phyloP scores from a whole-genome alignment of 2,329 filamentous ascomycete species.

The Arthroderma sp. region DNA sequence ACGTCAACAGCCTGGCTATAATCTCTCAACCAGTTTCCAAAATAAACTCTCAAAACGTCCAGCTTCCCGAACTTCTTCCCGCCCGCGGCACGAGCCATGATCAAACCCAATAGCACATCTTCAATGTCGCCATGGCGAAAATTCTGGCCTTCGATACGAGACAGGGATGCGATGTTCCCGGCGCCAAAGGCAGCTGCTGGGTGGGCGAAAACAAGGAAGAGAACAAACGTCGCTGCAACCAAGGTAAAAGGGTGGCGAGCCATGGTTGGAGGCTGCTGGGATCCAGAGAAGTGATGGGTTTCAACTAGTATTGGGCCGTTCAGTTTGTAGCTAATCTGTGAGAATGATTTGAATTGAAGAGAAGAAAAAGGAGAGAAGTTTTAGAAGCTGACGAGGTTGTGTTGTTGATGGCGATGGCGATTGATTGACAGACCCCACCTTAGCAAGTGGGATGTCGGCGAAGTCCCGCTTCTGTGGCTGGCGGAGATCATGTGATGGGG shows the following conservation, averaged over 20 bases:
- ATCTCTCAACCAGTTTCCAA: conserved; percentile 89
- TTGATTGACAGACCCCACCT: too few relatives aligned
- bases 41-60: conserved; percentile 79
- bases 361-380: too few relatives aligned
- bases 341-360: too few relatives aligned
- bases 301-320: too few relatives aligned
- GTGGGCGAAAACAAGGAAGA: conserved; percentile 54
- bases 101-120: conserved; percentile 66
- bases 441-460: too few relatives aligned
- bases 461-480: too few relatives aligned
- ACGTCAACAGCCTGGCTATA: conserved; percentile 93
- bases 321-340: too few relatives aligned
- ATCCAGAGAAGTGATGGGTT: neutral
- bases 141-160: conserved; percentile 71
- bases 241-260: conserved; percentile 17
- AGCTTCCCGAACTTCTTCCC: conserved; percentile 81
- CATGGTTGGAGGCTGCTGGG: conserved; percentile 6
- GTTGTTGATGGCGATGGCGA: too few relatives aligned
- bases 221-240: conserved; percentile 29
- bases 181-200: conserved; percentile 70
- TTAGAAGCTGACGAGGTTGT: too few relatives aligned
- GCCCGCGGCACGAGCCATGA: conserved; percentile 49
- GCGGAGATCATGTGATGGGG: too few relatives aligned
- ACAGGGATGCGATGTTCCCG: conserved; percentile 72
- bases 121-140: conserved; percentile 90